phyloP scores from a whole-genome alignment of 306 rosid species.

The Boehmeria nivea region DNA sequence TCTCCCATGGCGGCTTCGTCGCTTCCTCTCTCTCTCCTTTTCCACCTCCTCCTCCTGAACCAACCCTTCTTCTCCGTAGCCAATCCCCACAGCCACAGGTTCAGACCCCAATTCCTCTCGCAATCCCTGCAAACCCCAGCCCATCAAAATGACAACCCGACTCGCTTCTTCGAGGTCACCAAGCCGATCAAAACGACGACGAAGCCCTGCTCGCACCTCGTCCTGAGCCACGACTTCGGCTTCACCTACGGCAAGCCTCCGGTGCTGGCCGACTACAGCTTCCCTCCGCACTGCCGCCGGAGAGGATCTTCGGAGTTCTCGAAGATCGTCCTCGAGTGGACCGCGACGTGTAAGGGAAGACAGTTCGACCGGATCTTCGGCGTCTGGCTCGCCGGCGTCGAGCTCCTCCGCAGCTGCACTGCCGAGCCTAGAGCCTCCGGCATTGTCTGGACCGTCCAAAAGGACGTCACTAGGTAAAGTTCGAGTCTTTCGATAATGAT shows the following conservation, averaged over 20 bases:
- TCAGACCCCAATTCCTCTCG: conserved; percentile 13
- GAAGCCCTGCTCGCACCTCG: conserved; percentile 42
- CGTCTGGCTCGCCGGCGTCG: conserved; percentile 78
- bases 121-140: not conserved
- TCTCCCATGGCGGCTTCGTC: too few relatives aligned
- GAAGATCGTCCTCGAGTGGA: conserved; percentile 65
- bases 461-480: conserved; percentile 79
- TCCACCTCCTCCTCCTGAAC: conserved; percentile 17
- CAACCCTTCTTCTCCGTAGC: conserved; percentile 33
- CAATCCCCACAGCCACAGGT: conserved; percentile 50
- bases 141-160: conserved; percentile 26
- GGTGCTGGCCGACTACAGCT: conserved; percentile 45
- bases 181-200: conserved; percentile 49
- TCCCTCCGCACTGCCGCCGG: conserved; percentile 44
- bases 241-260: conserved; percentile 63
- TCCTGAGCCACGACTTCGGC: conserved; percentile 64
- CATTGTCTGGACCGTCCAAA: conserved; percentile 62
- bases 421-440: conserved; percentile 68
- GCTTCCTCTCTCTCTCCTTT: not conserved
- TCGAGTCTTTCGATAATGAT: too few relatives aligned
- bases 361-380: conserved; percentile 85
- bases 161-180: conserved; percentile 58
- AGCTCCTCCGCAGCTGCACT: conserved; percentile 72
- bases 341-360: conserved; percentile 57
- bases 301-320: conserved; percentile 28